These are phyloP conservation scores for Rhizopogon vulgaris DNA, from an alignment of 768 basidiomycete genomes.

Conservation along the genomic window DNA sequence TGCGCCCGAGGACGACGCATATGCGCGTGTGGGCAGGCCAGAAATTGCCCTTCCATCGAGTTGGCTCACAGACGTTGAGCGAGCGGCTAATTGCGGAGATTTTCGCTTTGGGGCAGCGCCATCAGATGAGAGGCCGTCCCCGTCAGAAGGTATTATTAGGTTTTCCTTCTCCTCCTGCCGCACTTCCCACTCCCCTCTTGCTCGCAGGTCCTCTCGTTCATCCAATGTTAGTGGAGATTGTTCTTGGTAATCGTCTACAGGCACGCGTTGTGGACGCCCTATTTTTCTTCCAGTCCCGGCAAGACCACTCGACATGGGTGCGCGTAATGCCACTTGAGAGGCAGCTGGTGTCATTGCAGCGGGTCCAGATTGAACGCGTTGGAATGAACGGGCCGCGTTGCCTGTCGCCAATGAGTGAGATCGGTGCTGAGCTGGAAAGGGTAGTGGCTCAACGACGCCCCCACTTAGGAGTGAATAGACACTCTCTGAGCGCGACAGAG, in stretches of 20 bases:
- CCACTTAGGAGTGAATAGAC: constrained; percentile 39
- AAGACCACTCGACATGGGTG: constrained; percentile 25
- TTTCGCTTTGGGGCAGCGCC: constrained; percentile 12
- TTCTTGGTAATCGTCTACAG: constrained; percentile 31
- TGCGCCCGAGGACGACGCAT: constrained; percentile 19
- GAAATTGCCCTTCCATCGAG: constrained; percentile 30
- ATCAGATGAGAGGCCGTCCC: constrained; percentile 21
- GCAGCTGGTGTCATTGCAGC: constrained; percentile 27
- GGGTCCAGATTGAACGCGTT: constrained; percentile 63
- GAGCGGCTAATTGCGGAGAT: constrained; percentile 24
- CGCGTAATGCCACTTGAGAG: constrained; percentile 19
- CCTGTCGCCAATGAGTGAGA: constrained; percentile 18
- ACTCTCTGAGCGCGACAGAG: constrained; percentile 65
- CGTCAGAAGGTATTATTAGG: constrained; percentile 20
- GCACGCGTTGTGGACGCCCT: constrained; percentile 30
- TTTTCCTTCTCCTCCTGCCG: constrained; percentile 38
- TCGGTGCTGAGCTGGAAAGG: constrained; percentile 23
- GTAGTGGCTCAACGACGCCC: constrained; percentile 11
- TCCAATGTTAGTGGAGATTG: constrained; percentile 15
- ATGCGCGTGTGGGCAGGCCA: constrained; percentile 26
- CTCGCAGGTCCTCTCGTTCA: constrained; percentile 29
- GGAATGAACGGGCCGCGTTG: constrained; percentile 45
- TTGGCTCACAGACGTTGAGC: constrained; percentile 27
- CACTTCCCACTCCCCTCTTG: constrained; percentile 24
- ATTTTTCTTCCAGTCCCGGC: constrained; percentile 29